phyloP scores from a whole-genome alignment of 116 monocot species.

The Dioscorea cayenensis region DNA sequence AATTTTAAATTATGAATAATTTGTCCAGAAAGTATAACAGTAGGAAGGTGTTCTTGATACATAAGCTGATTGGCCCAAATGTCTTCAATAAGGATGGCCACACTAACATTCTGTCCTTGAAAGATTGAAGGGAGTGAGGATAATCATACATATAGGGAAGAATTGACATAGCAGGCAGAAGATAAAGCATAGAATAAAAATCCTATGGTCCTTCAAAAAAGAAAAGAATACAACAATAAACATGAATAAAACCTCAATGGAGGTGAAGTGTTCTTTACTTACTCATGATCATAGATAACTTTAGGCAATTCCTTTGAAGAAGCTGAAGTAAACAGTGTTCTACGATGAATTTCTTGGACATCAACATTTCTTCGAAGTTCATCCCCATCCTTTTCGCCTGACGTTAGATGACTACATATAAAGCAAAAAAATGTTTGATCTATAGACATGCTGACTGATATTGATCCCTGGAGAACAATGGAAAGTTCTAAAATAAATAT shows the following conservation, averaged over 20 bases:
- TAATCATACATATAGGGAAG: too few relatives aligned
- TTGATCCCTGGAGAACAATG: constrained; percentile 68
- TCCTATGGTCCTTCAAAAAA: neutral
- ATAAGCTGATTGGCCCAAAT: too few relatives aligned
- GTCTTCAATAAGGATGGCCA: neutral
- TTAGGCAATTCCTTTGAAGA: constrained; percentile 29
- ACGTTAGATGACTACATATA: constrained; percentile 70
- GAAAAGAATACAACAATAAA: neutral
- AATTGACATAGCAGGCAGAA: too few relatives aligned
- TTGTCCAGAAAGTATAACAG: too few relatives aligned
- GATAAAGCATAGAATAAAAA: neutral
- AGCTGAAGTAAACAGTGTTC: constrained; percentile 56
- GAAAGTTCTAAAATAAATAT: constrained; percentile 14
- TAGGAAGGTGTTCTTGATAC: too few relatives aligned
- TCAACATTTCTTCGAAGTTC: constrained; percentile 75
- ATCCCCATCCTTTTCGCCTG: constrained; percentile 89
- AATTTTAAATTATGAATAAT: too few relatives aligned
- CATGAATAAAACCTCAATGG: neutral
- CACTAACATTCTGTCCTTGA: too few relatives aligned
- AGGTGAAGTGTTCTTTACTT: constrained; percentile 15
- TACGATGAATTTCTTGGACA: constrained; percentile 82
- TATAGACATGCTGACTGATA: constrained; percentile 98
- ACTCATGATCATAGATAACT: constrained; percentile 71
- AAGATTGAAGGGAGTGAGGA: too few relatives aligned
- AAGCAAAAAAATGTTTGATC: constrained; percentile 95